Conservation (phyloP, 495 filamentous ascomycete genomes). For the Entonaema liquescens region DNA sequence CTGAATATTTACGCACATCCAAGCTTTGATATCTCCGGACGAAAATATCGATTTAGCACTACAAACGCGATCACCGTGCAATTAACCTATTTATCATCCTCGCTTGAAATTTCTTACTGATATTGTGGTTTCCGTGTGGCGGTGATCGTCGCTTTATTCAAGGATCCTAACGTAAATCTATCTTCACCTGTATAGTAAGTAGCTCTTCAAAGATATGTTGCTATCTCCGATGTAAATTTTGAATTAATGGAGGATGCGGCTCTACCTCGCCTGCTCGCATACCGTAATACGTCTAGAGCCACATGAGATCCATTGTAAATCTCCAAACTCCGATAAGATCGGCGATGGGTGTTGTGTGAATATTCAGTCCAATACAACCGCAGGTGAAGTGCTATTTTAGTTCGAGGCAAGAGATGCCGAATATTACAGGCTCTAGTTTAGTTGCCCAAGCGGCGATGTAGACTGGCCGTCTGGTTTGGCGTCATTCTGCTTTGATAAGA, state of each 20-base stretch:
- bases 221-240: background rate
- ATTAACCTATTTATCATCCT: background rate
- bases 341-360: background rate
- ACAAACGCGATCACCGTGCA: background rate
- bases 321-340: background rate
- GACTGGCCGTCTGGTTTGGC: too few species aligned
- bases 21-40: background rate
- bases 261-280: too few species aligned
- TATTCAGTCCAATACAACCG: background rate
- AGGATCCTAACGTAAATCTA: too few species aligned
- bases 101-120: background rate
- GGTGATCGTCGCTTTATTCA: too few species aligned
- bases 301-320: background rate
- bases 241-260: background rate
- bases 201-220: background rate
- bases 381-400: background rate
- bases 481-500: too few species aligned
- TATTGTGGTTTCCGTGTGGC: too few species aligned
- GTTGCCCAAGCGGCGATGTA: too few species aligned
- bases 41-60: background rate
- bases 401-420: too few species aligned
- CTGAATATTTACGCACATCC: background rate
- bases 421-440: too few species aligned
- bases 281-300: background rate
- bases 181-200: too few species aligned